Evolutionary conservation across 2,329 filamentous ascomycete species (phyloP).

Genomic region (Xenoacremonium recifei): DNA sequence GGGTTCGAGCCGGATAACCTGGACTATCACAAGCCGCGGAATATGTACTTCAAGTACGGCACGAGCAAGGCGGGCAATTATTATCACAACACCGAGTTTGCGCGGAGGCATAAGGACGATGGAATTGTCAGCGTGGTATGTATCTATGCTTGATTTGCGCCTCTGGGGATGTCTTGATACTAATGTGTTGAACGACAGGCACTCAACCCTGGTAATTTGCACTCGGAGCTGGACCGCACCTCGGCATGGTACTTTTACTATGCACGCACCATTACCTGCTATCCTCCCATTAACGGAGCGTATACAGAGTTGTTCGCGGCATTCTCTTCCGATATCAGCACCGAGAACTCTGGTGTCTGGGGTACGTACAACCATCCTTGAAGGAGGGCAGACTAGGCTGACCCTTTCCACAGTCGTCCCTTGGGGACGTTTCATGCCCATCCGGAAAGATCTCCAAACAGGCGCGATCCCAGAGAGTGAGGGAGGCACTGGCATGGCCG

Average conservation of each 20-base stretch:
- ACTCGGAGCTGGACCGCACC: conserved; percentile 22
- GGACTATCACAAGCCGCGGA: conserved; percentile 23
- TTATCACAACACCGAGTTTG: conserved; percentile 29
- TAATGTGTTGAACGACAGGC: too few relatives aligned
- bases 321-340: conserved; percentile 40
- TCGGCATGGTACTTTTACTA: conserved; percentile 22
- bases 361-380: conserved; percentile 9
- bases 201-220: conserved; percentile 22
- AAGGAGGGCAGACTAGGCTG: background rate
- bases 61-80: conserved; percentile 31
- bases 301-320: conserved; percentile 50
- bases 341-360: conserved; percentile 35
- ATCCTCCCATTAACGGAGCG: conserved; percentile 36
- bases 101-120: conserved; percentile 24
- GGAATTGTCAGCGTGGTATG: conserved; percentile 26
- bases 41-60: conserved; percentile 24
- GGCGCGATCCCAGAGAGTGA: conserved; percentile 32
- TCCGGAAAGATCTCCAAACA: conserved; percentile 31
- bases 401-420: conserved; percentile 23
- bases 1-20: conserved; percentile 29
- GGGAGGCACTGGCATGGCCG: conserved; percentile 35
- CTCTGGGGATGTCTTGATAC: too few relatives aligned
- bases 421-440: conserved; percentile 33
- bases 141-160: too few relatives aligned
- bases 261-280: conserved; percentile 14